These are phyloP conservation scores for Diaporthe velutina DNA, from an alignment of 2,329 filamentous ascomycete species.

Conservation along the genomic window DNA sequence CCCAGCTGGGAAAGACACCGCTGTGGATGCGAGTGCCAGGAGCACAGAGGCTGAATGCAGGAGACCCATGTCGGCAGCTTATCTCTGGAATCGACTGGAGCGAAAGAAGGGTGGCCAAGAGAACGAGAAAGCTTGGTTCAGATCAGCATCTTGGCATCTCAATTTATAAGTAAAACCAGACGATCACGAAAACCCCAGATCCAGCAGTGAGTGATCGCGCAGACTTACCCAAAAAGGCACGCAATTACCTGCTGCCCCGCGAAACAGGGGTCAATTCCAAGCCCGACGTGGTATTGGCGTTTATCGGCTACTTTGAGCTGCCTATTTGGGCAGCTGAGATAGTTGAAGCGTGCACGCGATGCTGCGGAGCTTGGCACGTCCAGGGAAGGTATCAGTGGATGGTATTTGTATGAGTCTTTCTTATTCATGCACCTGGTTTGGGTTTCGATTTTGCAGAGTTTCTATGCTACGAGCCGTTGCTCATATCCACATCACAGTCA, in stretches of 20 bases:
- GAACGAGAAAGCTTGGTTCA: neutral
- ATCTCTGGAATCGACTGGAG: neutral
- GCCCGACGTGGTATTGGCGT: neutral
- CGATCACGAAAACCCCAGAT: neutral
- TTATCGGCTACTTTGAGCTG: slow-evolving; percentile 3
- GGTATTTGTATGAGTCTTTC: neutral
- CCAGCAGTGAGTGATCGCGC: neutral
- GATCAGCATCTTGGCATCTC: neutral
- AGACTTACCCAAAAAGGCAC: neutral
- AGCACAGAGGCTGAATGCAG: slow-evolving; percentile 28
- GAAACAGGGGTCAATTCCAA: neutral
- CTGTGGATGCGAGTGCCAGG: slow-evolving; percentile 30
- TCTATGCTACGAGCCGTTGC: neutral
- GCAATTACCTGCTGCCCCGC: neutral
- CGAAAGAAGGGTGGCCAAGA: slow-evolving; percentile 23
- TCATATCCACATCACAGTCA: neutral
- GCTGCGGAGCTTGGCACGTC: neutral
- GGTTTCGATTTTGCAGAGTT: neutral
- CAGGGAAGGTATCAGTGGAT: neutral
- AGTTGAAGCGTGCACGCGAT: neutral
- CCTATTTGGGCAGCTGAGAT: slow-evolving; percentile 2
- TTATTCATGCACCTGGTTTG: neutral
- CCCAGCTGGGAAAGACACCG: slow-evolving; percentile 25
- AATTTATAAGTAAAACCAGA: neutral
- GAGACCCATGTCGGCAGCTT: slow-evolving; percentile 23